Evolutionary conservation across 2,329 filamentous ascomycete genomes (phyloP).

Genomic region (Cladosporium halotolerans): DNA sequence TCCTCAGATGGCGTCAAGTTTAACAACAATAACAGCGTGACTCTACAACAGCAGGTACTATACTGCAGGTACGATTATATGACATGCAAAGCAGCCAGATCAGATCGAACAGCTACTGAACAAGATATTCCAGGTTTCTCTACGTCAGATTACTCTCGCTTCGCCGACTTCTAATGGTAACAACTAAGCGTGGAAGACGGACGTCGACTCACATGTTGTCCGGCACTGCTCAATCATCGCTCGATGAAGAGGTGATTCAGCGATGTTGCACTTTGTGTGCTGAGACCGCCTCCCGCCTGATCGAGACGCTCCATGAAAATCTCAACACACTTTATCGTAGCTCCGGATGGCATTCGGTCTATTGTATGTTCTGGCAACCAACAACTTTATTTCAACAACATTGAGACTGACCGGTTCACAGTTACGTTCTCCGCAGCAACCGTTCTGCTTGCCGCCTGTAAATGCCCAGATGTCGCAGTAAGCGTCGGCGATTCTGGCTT

Average conservation of each 20-base stretch:
- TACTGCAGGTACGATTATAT: conserved; percentile 1
- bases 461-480: conserved; percentile 10
- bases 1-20: conserved; percentile 3
- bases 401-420: not conserved
- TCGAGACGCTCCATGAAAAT: conserved; percentile 32
- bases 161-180: conserved; percentile 27
- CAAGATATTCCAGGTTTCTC: conserved; percentile 15
- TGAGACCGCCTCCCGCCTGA: conserved; percentile 31
- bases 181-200: conserved; percentile 28
- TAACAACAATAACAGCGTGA: conserved; percentile 3
- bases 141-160: conserved; percentile 21
- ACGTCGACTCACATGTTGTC: conserved; percentile 14
- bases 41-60: conserved; percentile 3
- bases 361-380: conserved; percentile 8
- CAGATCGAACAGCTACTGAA: conserved; percentile 19
- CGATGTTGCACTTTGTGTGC: conserved; percentile 24
- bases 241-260: conserved; percentile 30
- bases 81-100: conserved; percentile 22
- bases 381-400: not conserved
- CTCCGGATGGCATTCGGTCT: conserved; percentile 23
- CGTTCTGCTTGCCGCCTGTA: conserved; percentile 20
- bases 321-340: conserved; percentile 20
- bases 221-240: conserved; percentile 23
- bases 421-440: conserved; percentile 22
- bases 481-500: conserved; percentile 13